phyloP scores from a whole-genome alignment of 2,329 filamentous ascomycete genomes.

The Septoria linicola region DNA sequence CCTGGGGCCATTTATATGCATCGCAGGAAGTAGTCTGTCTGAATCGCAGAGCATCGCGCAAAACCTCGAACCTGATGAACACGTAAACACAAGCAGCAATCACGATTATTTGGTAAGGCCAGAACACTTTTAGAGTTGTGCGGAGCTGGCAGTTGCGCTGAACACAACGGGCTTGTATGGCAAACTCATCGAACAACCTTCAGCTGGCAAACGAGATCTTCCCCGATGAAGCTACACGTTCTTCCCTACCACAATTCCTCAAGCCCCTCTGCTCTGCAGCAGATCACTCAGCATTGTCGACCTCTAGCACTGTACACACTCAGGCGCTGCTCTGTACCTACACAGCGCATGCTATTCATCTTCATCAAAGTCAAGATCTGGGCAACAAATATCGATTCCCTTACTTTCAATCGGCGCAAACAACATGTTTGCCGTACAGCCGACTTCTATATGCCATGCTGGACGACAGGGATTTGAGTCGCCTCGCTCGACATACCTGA shows the following conservation, averaged over 20 bases:
- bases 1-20: no score
- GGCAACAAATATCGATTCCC: background rate
- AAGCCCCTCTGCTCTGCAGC: constrained; percentile 1
- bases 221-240: background rate
- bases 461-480: background rate
- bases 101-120: background rate
- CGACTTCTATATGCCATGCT: background rate
- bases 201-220: constrained; percentile 1
- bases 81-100: background rate
- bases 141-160: background rate
- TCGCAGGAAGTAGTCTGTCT: no score
- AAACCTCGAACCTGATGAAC: background rate
- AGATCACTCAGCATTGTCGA: background rate
- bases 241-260: constrained; percentile 1
- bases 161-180: background rate
- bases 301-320: background rate
- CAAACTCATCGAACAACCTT: background rate
- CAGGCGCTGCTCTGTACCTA: background rate
- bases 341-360: no score
- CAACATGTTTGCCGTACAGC: background rate
- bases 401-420: background rate
- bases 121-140: constrained; percentile 1
- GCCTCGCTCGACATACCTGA: background rate
- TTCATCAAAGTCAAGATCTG: background rate
- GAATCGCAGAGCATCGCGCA: background rate